Conservation (phyloP, 2,329 filamentous ascomycete genomes). For the Cercospora nicotianae region DNA sequence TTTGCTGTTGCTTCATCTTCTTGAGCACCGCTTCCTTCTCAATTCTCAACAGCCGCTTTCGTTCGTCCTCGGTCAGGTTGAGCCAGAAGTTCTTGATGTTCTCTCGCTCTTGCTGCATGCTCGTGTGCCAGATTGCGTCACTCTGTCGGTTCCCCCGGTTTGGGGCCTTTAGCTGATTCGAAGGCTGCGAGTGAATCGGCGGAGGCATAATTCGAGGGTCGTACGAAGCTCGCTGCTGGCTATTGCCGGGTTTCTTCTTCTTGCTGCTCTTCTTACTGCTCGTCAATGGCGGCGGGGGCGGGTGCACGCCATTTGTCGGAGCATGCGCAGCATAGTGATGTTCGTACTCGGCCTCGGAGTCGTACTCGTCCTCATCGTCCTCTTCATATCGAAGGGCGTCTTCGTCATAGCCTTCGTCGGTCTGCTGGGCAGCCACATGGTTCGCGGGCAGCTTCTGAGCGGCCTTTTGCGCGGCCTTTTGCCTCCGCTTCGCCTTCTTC, state of each 20-base stretch:
- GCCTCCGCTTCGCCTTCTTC: conserved; percentile 92
- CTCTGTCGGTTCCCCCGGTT: conserved; percentile 9
- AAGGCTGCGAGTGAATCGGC: conserved; percentile 22
- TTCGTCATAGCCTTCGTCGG: conserved; percentile 46
- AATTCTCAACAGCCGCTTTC: conserved; percentile 92
- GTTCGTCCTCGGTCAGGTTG: conserved; percentile 87
- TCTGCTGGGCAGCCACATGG: conserved; percentile 26
- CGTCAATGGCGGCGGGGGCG: conserved; percentile 22
- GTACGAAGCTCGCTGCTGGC: conserved; percentile 26
- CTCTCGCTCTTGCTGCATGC: conserved; percentile 88
- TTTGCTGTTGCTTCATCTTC: conserved; percentile 99
- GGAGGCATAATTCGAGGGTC: conserved; percentile 32
- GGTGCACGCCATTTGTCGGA: conserved; percentile 45
- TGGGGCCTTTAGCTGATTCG: background rate
- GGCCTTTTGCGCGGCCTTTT: conserved; percentile 74
- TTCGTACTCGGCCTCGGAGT: conserved; percentile 30
- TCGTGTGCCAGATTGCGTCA: conserved; percentile 97
- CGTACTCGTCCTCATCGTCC: conserved; percentile 40
- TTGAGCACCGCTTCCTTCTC: conserved; percentile 97
- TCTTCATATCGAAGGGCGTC: conserved; percentile 46
- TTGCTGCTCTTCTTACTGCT: conserved; percentile 59
- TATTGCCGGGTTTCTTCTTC: conserved; percentile 55
- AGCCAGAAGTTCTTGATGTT: conserved; percentile 99
- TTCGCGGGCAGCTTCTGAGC: conserved; percentile 44
- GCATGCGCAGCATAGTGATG: conserved; percentile 35